phyloP scores from a whole-genome alignment of 2,329 filamentous ascomycete species.

The Xylaria sp. region DNA sequence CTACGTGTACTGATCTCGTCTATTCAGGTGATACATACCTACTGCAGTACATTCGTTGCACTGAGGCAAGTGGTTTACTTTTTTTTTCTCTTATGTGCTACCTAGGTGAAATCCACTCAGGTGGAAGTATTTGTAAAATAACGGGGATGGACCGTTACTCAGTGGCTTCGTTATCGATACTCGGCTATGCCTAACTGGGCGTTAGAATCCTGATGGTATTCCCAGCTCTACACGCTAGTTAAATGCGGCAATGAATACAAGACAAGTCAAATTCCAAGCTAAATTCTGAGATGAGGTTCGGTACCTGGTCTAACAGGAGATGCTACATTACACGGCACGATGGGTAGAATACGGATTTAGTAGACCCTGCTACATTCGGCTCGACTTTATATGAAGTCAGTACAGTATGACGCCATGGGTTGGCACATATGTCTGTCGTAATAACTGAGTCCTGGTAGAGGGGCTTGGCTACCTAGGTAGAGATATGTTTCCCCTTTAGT shows the following conservation, averaged over 20 bases:
- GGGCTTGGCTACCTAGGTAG: too few species aligned
- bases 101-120: too few species aligned
- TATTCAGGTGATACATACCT: too few species aligned
- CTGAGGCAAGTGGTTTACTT: too few species aligned
- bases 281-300: not conserved
- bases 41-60: too few species aligned
- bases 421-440: slow-evolving; percentile 5
- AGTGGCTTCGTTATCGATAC: not conserved
- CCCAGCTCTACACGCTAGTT: not conserved
- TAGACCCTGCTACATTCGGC: not conserved
- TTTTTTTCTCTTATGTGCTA: too few species aligned
- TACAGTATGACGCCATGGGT: slow-evolving; percentile 2
- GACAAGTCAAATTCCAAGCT: not conserved
- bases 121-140: too few species aligned
- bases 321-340: not conserved
- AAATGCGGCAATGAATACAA: not conserved
- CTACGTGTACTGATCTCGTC: not conserved
- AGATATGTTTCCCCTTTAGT: slow-evolving; percentile 28
- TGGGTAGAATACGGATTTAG: not conserved
- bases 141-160: not conserved
- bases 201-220: too few species aligned
- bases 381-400: not conserved
- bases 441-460: slow-evolving; percentile 1
- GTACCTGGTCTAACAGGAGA: not conserved
- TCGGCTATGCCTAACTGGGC: not conserved